Evolutionary conservation across 176 grass and related monocot species (phyloP).

Genomic region (Carex cristatella): DNA sequence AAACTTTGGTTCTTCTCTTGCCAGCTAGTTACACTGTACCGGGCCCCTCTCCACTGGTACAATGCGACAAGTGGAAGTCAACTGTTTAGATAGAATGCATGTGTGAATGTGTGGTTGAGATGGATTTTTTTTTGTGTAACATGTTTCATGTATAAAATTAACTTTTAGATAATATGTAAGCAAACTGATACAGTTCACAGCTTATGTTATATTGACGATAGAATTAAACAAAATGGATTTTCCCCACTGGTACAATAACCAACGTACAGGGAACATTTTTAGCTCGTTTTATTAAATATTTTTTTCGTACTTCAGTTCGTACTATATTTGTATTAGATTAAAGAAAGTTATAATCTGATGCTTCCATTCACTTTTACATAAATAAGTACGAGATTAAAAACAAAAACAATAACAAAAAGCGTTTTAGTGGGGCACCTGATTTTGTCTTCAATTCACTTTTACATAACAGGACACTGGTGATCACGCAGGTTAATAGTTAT

Average conservation of each 20-base stretch:
- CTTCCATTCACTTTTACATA: too few relatives aligned
- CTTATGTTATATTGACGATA: too few relatives aligned
- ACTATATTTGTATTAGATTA: neutral
- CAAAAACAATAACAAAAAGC: neutral
- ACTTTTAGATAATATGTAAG: too few relatives aligned
- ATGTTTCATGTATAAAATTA: too few relatives aligned
- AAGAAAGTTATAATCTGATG: neutral
- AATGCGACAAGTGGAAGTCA: too few relatives aligned
- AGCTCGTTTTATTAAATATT: neutral
- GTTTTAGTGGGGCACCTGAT: neutral
- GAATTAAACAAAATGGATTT: neutral
- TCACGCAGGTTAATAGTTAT: neutral
- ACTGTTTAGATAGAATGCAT: too few relatives aligned
- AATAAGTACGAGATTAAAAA: neutral
- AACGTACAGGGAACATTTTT: neutral
- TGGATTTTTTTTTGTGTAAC: too few relatives aligned
- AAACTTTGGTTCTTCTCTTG: too few relatives aligned
- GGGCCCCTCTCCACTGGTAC: too few relatives aligned
- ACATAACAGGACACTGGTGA: neutral
- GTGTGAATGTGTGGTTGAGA: too few relatives aligned
- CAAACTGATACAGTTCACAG: too few relatives aligned
- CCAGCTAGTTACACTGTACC: too few relatives aligned
- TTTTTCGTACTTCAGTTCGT: neutral
- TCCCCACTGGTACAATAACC: neutral
- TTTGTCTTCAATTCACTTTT: neutral